Base-by-base conservation (phyloP, 768 basidiomycete genomes). In the Mycena vitilis region DNA sequence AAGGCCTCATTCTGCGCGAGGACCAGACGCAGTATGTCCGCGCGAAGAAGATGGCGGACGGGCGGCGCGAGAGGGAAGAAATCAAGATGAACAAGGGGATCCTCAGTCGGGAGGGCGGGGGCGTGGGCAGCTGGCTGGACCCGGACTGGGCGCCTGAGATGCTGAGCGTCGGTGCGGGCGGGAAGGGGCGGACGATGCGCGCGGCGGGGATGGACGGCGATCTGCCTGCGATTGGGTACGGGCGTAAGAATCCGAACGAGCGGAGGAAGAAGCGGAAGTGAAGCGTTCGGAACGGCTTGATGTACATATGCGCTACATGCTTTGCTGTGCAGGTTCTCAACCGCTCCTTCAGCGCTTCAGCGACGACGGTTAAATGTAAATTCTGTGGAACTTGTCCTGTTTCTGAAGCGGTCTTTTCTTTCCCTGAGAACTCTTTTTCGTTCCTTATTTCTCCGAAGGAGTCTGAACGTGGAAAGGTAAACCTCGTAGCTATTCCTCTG, bases 111-210 rank as follows among this genome's bases (percentile, higher is more conserved):
- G 84, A 85, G 57, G 84, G 83, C 23, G 85, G 84, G 22, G 86
- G 84, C 23, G 79, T 91, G 45, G 91, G 91, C 62, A 92, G 89
- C 75, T 98, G 95, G 95, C 91, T 95, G 86, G 96, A 98, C 83
- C 95, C 95, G 12, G 96, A 98, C 81, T 96, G 95, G 95, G 81
- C 94, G 61, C 95, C 95, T 16, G 92, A 91, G 74, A 92, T 95
- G 74, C 78, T 95, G 36, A 87, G 84, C 60, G 86, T 84, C 1
- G 87, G 91, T 4, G 78, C 87, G 34, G 87, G 90, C 13, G 91
- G 93, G 1, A 95, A 93, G 78, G 93, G 92, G 12, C 81, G 90
- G 73, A 86, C 82, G 47, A 79, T 80, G 66, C 84, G 81, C 62
- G 81, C 81, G 63, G 75, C 81, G n/a, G 83, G 80, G 62, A 86